phyloP scores from a whole-genome alignment of 2,329 filamentous ascomycete species.

The Trichoderma brevicompactum region DNA sequence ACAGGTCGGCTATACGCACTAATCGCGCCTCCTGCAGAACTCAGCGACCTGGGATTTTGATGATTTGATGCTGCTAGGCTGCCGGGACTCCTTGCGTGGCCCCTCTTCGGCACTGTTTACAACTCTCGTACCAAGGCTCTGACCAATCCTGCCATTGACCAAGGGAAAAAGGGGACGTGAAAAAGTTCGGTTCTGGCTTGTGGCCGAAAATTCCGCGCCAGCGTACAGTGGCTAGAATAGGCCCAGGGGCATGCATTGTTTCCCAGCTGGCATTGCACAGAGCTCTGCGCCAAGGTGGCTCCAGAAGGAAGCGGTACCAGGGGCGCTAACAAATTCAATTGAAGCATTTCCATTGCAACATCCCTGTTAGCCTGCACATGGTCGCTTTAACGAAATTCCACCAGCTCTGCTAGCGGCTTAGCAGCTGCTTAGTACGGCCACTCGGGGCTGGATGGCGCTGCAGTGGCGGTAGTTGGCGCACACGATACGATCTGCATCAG shows the following conservation, averaged over 20 bases:
- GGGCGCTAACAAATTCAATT: constrained; percentile 27
- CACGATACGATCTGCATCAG: constrained; percentile 24
- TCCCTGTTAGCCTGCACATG: constrained; percentile 23
- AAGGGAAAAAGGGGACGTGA: constrained; percentile 1
- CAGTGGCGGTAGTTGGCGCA: constrained; percentile 3
- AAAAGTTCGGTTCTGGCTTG: not conserved
- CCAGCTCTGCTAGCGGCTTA: constrained; percentile 13
- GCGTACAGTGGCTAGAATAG: not conserved
- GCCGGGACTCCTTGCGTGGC: constrained; percentile 18
- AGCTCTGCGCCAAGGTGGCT: not conserved
- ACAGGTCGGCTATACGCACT: not conserved
- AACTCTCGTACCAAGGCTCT: not conserved
- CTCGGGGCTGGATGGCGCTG: not conserved
- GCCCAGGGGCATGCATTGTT: constrained; percentile 7
- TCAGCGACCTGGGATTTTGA: not conserved
- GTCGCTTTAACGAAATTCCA: not conserved
- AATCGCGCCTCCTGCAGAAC: not conserved
- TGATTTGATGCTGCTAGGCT: not conserved
- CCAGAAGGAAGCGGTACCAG: constrained; percentile 4
- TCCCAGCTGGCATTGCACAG: not conserved
- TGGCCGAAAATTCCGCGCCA: constrained; percentile 16
- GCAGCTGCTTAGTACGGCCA: not conserved
- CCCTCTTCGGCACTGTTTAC: constrained; percentile 3
- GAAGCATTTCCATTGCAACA: constrained; percentile 14
- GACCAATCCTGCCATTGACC: not conserved